Percentiles rank a stretch among this genome's conserved stretches.
These are phyloP conservation scores for Kitagawia praeruptora DNA, from an alignment of 129 eudicot genomes.

Conservation along the genomic window DNA sequence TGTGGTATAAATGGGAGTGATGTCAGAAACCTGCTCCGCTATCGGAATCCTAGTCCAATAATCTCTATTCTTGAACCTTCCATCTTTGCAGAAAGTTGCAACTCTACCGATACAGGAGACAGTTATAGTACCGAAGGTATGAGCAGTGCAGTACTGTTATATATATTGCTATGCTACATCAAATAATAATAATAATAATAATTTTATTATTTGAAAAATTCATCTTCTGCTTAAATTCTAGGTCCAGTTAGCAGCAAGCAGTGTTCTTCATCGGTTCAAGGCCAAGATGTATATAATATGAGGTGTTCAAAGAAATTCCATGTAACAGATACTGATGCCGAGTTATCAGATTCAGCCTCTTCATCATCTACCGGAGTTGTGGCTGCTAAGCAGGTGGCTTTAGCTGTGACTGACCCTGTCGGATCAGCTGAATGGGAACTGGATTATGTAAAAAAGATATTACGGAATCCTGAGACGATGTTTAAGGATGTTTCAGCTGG, in stretches of 20 bases:
- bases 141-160: background rate
- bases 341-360: conserved; percentile 72
- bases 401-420: background rate
- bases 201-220: background rate
- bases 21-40: conserved; percentile 27
- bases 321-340: conserved; percentile 47
- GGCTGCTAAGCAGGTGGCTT: conserved; percentile 5
- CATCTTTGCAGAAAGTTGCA: conserved; percentile 56
- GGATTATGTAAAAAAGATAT: conserved; percentile 43
- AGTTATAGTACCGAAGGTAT: conserved; percentile 45
- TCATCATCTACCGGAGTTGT: conserved; percentile 26
- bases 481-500: conserved; percentile 61
- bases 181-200: background rate
- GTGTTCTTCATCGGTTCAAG: conserved; percentile 52
- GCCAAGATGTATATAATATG: conserved; percentile 34
- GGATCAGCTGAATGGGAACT: conserved; percentile 47
- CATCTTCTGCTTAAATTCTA: conserved; percentile 13
- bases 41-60: conserved; percentile 59
- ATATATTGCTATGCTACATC: background rate
- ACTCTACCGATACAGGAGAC: conserved; percentile 53
- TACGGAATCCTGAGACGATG: conserved; percentile 49
- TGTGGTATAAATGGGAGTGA: conserved; percentile 25
- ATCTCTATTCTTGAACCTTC: conserved; percentile 71
- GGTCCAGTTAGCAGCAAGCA: conserved; percentile 35
- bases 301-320: conserved; percentile 24